Conservation (phyloP, 225 moss, liverwort and hornwort species). For the Rhytidiadelphus loreus region DNA sequence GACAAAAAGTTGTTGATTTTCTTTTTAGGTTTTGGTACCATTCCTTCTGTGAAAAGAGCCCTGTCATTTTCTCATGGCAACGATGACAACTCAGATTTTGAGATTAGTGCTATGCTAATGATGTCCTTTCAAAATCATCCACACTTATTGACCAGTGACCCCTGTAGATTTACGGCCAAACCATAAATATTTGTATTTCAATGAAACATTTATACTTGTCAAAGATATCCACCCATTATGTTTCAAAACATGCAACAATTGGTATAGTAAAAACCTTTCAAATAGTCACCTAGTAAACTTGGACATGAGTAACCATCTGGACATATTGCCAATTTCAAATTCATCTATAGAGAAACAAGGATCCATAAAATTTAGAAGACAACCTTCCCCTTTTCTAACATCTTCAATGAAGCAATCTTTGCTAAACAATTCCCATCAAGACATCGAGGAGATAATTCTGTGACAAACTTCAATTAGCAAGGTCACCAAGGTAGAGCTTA, state of each 20-base stretch:
- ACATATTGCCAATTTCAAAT: not conserved
- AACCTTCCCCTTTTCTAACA: not conserved
- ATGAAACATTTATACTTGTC: not conserved
- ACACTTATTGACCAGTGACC: not conserved
- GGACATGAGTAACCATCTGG: not conserved
- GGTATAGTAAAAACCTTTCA: not conserved
- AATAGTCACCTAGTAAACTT: not conserved
- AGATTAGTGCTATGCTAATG: not conserved
- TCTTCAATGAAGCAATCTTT: not conserved
- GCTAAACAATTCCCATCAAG: not conserved
- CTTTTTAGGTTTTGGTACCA: not conserved
- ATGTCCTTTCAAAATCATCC: not conserved
- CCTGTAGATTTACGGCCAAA: not conserved
- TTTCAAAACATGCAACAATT: not conserved
- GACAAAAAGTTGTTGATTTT: not conserved
- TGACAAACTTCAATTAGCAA: not conserved
- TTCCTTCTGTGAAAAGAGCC: not conserved
- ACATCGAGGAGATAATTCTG: not conserved
- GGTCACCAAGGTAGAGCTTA: not conserved
- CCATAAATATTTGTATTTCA: not conserved
- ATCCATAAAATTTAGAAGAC: not conserved
- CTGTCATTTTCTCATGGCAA: not conserved
- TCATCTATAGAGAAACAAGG: not conserved
- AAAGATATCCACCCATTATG: not conserved
- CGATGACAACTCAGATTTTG: not conserved